Evolutionary conservation across 2,329 filamentous ascomycete genomes (phyloP), one percentile per base, ranked within the genome.

Genomic region (Arthroderma sp.): DNA sequence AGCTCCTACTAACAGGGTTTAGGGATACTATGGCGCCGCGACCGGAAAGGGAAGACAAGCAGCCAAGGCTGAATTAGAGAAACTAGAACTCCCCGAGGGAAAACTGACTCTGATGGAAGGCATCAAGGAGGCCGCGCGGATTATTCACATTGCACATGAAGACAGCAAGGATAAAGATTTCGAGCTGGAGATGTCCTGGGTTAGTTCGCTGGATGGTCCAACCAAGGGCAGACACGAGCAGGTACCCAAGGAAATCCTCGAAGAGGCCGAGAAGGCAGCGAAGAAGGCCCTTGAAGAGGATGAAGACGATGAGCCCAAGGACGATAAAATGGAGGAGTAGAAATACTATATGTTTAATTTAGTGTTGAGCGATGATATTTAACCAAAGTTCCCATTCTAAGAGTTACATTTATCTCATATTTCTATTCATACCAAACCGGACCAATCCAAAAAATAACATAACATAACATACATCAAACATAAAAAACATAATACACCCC

Each of bases 91-190:
- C 47, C 73, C 79, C 44, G 81, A 80, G 7, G 83, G 79, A 45
- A 81, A 75, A 41, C 75, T 96, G 44, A 84, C 81, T 50, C 72
- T 98, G 48, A 72, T 83, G 60, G 81, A 96, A 60, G 91, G 83
- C 42, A 85, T 98, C 59, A 95, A 94, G 74, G 85, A 96, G 72
- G 91, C 91, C 31, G 91, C 91, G 46, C 75, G 87, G 50, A 98
- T 98, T 67, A 96, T 98, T 67, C 93, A 95, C 64, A 79, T 94
- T 49, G 88, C 89, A 40, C 91, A 98, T 63, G 91, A 96, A 65
- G 91, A 98, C 66, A 96, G 89, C 74, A 96, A 96, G 72, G 91
- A 96, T 70, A 98, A 98, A 74, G 91, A 96, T 53, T 98, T 96
- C 60, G 91, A 98, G 78, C 74, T 98, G 48, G 91, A 98, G 72